These are phyloP conservation scores for Stagonosporopsis rhizophila DNA, from an alignment of 2,329 filamentous ascomycete genomes.

Conservation along the genomic window DNA sequence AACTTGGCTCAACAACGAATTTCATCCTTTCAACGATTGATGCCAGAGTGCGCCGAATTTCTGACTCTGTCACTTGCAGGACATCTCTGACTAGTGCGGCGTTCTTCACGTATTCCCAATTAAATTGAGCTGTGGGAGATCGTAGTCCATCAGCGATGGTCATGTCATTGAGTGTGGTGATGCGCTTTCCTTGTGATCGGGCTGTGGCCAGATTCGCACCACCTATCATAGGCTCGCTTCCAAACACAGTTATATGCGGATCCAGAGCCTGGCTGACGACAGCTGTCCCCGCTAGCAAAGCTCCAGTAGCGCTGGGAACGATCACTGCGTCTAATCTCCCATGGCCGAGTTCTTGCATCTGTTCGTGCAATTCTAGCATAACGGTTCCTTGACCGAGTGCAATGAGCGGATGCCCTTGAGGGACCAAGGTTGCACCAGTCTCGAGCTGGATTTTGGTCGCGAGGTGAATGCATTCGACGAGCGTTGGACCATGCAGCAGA, in stretches of 20 bases:
- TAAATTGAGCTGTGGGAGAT: neutral
- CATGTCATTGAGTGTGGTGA: neutral
- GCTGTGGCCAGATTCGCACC: neutral
- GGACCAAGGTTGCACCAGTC: constrained; percentile 2
- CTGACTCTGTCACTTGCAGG: neutral
- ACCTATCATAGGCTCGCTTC: neutral
- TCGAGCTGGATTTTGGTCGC: neutral
- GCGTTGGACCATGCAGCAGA: neutral
- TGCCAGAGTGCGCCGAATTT: neutral
- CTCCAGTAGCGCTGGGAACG: constrained; percentile 2
- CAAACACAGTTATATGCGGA: neutral
- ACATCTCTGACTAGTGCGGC: neutral
- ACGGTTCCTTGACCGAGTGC: constrained; percentile 1
- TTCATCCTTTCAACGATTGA: neutral
- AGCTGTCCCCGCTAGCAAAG: neutral
- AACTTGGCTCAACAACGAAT: neutral
- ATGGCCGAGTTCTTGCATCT: constrained; percentile 2
- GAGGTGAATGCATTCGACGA: constrained; percentile 2
- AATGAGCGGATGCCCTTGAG: neutral
- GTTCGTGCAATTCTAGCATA: constrained; percentile 1
- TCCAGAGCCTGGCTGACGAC: constrained; percentile 1
- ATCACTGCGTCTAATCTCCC: constrained; percentile 1
- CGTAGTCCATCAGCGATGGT: neutral
- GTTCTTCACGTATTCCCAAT: constrained; percentile 2
- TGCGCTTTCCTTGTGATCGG: neutral